Conservation (phyloP, 768 basidiomycete species). For the Leucocoprinus birnbaumii region DNA sequence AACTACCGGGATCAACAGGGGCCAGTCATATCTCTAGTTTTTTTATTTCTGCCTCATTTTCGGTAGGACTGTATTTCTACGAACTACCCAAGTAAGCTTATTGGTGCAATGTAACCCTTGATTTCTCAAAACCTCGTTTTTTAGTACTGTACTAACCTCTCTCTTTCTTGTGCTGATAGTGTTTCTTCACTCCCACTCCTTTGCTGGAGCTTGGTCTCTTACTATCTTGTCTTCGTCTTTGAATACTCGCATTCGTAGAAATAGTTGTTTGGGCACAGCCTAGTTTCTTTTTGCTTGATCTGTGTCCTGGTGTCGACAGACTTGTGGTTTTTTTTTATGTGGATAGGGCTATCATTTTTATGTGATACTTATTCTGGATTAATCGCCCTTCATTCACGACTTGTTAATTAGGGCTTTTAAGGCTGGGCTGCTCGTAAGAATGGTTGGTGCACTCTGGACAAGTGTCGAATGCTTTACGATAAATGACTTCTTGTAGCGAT, state of each 20-base stretch:
- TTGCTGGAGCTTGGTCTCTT: slow-evolving; percentile 11
- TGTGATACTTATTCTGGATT: slow-evolving; percentile 6
- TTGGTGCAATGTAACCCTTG: slow-evolving; percentile 1
- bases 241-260: neutral
- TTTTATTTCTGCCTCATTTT: neutral
- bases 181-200: neutral
- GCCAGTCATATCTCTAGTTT: neutral
- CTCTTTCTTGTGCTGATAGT: neutral
- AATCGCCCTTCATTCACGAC: neutral
- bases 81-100: neutral
- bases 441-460: no score
- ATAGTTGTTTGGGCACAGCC: neutral
- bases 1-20: no score
- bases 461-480: no score
- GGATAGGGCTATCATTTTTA: slow-evolving; percentile 11
- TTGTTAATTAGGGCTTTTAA: no score
- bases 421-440: no score
- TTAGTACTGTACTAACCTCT: slow-evolving; percentile 1
- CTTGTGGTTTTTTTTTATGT: slow-evolving; percentile 9
- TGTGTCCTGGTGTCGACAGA: neutral
- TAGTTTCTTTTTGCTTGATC: slow-evolving; percentile 2
- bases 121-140: slow-evolving; percentile 1
- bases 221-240: neutral
- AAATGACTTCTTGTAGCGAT: no score
- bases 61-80: slow-evolving; percentile 2